A percentile compares a stretch with the other conserved stretches of the same genome.
phyloP scores from a whole-genome alignment of 2,329 filamentous ascomycete species.

The Pyrenophora seminiperda region DNA sequence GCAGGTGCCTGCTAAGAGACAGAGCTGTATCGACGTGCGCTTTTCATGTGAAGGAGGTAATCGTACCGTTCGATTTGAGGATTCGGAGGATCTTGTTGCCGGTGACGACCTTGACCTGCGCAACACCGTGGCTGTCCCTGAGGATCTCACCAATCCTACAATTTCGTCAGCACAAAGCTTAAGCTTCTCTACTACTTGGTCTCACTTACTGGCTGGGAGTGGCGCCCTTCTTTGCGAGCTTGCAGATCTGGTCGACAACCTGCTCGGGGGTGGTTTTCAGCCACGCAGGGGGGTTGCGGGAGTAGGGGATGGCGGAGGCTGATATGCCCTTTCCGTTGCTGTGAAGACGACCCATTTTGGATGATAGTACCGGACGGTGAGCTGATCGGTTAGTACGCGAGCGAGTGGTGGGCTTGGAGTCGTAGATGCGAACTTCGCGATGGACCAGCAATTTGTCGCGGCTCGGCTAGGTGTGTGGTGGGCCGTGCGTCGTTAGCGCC shows the following conservation, averaged over 20 bases:
- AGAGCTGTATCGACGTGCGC: constrained; percentile 47
- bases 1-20: constrained; percentile 51
- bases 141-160: constrained; percentile 89
- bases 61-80: constrained; percentile 64
- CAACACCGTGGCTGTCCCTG: constrained; percentile 96
- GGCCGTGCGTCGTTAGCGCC: constrained; percentile 15
- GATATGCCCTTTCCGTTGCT: constrained; percentile 99
- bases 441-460: constrained; percentile 32
- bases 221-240: constrained; percentile 98
- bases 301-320: constrained; percentile 94
- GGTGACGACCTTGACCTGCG: constrained; percentile 80
- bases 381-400: constrained; percentile 34
- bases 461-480: constrained; percentile 20
- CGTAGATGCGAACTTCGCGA: constrained; percentile 25
- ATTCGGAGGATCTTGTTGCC: constrained; percentile 75
- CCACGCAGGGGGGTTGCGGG: constrained; percentile 89
- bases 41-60: constrained; percentile 52
- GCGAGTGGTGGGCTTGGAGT: constrained; percentile 27
- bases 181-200: neutral
- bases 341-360: constrained; percentile 96
- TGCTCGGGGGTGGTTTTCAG: constrained; percentile 98
- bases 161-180: constrained; percentile 14
- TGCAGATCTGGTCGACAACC: constrained; percentile 99
- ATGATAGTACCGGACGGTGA: constrained; percentile 30
- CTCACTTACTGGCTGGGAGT: constrained; percentile 76